Evolutionary conservation across 2,329 filamentous ascomycete species (phyloP), one percentile per base, ranked within the genome.

Genomic region (Botrytis hyacinthi): DNA sequence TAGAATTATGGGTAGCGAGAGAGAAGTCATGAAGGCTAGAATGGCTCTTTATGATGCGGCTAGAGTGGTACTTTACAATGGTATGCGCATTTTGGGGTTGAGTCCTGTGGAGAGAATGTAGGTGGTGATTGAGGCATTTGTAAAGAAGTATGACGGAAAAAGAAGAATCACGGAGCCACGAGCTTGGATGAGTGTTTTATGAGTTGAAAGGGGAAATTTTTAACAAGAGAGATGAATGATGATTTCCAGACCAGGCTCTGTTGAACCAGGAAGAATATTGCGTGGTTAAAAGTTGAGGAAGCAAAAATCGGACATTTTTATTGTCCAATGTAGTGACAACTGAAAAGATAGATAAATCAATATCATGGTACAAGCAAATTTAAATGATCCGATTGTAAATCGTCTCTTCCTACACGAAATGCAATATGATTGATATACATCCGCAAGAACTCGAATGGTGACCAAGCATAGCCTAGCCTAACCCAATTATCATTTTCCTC

Each of bases 81-180:
- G 93, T 75, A 97, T 97, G 94, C 87, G 87, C 76, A 82, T 97
- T 78, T 84, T 97, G 76, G 94, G 94, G 2, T 84, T 97, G 81
- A 90, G 86, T 71, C 94, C 94, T 16, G 91, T 97, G 66, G 90
- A 95, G 81, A 74, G 77, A 60, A 74, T 76, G 74, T 74, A 65
- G 26, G 62, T 16, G 40, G 14, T 60, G 37, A 22, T 14, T 37
- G 12, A 4, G 9, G 16, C 4, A 48, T 29, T 22, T 46, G 22
- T 46, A 14, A 5, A 8, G 12, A 54, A 54, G 0, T 35, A 46
- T 29, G 4, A 54, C 16, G 22, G 37, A 12, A 29, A 20, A 3
- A 26, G 4, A 51, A 20, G 7, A 40, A 10, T 26, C 18, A 26
- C 16, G 22, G 22, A 18, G 12, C 35, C 61, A 32, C 42, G 18